These are phyloP conservation scores for Acacia melanoxylon DNA, from an alignment of 306 rosid genomes.

Conservation along the genomic window DNA sequence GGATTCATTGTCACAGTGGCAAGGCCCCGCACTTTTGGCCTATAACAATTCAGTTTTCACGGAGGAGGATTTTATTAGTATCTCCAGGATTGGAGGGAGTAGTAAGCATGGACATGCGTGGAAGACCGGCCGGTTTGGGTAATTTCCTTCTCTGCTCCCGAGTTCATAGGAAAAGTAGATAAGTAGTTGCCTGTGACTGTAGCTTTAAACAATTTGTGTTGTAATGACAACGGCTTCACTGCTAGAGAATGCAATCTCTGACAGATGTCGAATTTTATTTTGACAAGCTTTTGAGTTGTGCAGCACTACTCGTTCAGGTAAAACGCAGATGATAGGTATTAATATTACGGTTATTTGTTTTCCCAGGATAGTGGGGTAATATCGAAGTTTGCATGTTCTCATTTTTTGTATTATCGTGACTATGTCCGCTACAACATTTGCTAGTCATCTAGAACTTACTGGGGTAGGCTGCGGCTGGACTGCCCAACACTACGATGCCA, in stretches of 20 bases:
- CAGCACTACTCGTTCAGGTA: constrained; percentile 15
- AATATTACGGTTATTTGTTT: background rate
- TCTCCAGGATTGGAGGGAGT: constrained; percentile 95
- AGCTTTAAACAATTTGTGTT: background rate
- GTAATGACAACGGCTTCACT: background rate
- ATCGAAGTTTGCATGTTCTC: background rate
- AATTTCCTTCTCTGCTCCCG: background rate
- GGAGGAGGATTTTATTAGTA: constrained; percentile 87
- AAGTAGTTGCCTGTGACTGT: background rate
- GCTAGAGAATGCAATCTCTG: background rate
- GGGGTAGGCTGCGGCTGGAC: constrained; percentile 3
- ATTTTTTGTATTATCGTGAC: background rate
- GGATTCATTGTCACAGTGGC: constrained; percentile 73
- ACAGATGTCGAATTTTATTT: constrained; percentile 4
- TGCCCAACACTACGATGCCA: constrained; percentile 9
- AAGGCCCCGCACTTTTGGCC: constrained; percentile 88
- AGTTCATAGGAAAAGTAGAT: background rate
- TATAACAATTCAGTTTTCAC: constrained; percentile 83
- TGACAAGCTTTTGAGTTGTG: background rate
- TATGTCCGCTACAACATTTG: background rate
- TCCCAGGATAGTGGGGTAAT: background rate
- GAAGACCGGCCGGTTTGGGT: constrained; percentile 99
- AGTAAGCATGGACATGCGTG: constrained; percentile 77
- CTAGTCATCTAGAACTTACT: constrained; percentile 13
- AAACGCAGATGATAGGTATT: constrained; percentile 2